Conservation (phyloP, 768 basidiomycete genomes). For the Tubosaeta sp. region DNA sequence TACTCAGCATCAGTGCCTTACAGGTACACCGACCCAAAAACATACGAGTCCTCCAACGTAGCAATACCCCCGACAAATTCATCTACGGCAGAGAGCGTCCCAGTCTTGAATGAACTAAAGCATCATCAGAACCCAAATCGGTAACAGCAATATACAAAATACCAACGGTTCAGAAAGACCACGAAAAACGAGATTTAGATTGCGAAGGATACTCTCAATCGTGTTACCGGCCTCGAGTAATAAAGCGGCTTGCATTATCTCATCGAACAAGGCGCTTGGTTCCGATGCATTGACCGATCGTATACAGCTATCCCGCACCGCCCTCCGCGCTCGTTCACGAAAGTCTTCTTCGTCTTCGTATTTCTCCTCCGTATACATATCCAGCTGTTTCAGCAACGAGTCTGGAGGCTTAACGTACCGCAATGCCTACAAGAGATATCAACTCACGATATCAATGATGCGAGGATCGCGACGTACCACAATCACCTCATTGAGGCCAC, state of each 20-base stretch:
- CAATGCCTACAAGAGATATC: conserved; percentile 47
- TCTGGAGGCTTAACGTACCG: conserved; percentile 76
- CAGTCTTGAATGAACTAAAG: conserved; percentile 57
- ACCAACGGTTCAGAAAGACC: conserved; percentile 59
- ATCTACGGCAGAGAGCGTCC: conserved; percentile 55
- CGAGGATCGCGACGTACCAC: conserved; percentile 51
- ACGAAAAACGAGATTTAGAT: conserved; percentile 53
- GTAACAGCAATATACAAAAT: background rate
- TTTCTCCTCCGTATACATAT: conserved; percentile 83
- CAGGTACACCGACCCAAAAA: background rate
- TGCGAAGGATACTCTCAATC: conserved; percentile 59
- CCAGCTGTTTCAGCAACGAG: conserved; percentile 70
- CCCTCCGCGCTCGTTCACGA: conserved; percentile 54
- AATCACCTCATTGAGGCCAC: conserved; percentile 80
- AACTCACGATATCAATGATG: conserved; percentile 1
- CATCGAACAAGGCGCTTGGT: conserved; percentile 52
- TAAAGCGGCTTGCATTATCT: conserved; percentile 56
- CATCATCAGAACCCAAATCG: conserved; percentile 2
- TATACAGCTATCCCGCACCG: conserved; percentile 25
- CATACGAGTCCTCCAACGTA: conserved; percentile 61
- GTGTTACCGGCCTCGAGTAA: conserved; percentile 28
- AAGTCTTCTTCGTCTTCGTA: conserved; percentile 88
- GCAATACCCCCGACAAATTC: conserved; percentile 62
- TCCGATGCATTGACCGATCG: conserved; percentile 37
- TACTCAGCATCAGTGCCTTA: conserved; percentile 15